These are phyloP conservation scores for Cyclotella sp. DNA, from an alignment of 108 stramenopile genomes.

Conservation along the genomic window DNA sequence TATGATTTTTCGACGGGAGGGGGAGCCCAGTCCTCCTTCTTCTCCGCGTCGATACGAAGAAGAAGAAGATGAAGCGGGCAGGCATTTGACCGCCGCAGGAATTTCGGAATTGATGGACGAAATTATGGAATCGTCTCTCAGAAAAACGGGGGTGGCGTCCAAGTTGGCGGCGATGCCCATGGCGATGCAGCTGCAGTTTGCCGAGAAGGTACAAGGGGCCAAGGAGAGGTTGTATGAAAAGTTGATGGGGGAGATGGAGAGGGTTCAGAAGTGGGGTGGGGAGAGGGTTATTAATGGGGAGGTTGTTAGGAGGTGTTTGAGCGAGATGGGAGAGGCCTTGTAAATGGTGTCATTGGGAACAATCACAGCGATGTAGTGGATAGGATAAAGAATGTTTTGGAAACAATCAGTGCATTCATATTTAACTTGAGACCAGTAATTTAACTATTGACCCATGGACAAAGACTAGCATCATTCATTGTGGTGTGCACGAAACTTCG, in stretches of 20 bases:
- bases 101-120: constrained; percentile 33
- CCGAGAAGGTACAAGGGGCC: constrained; percentile 23
- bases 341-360: too few species aligned
- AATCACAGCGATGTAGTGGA: neutral
- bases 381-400: neutral
- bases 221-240: constrained; percentile 41
- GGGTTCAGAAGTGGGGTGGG: constrained; percentile 23
- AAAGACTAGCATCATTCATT: neutral
- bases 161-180: constrained; percentile 22
- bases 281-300: constrained; percentile 35
- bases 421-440: neutral
- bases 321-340: constrained; percentile 13
- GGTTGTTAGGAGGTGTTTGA: constrained; percentile 41
- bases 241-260: constrained; percentile 44
- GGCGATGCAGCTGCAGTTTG: constrained; percentile 25
- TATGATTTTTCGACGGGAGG: constrained; percentile 33
- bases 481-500: constrained; percentile 45
- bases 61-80: neutral
- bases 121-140: constrained; percentile 29
- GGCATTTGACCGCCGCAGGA: constrained; percentile 22
- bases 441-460: too few species aligned
- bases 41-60: constrained; percentile 5
- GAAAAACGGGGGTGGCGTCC: constrained; percentile 22
- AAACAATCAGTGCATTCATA: neutral
- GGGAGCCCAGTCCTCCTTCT: constrained; percentile 19